Conservation (phyloP, 2,329 filamentous ascomycete species). For the Mollisiaceae sp. region DNA sequence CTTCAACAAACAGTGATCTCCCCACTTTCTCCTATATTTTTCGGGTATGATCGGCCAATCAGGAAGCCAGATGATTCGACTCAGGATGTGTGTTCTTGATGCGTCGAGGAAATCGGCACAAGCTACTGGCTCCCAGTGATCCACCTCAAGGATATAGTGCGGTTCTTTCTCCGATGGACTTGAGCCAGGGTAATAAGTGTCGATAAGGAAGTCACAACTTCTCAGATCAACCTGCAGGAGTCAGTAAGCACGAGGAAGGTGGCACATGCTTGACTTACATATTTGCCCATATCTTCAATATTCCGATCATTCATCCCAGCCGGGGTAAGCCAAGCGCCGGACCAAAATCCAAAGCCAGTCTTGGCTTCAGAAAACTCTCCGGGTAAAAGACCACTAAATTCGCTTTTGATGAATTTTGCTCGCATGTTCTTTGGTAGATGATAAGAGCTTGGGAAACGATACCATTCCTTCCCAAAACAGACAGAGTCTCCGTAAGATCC, state of each 20-base stretch:
- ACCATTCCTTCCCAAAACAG: slow-evolving; percentile 97
- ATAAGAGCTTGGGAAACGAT: slow-evolving; percentile 93
- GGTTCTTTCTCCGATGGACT: slow-evolving; percentile 73
- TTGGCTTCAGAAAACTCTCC: slow-evolving; percentile 84
- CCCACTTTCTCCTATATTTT: slow-evolving; percentile 77
- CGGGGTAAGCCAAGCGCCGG: slow-evolving; percentile 84
- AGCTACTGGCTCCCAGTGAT: slow-evolving; percentile 77
- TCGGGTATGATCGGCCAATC: slow-evolving; percentile 71
- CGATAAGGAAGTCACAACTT: slow-evolving; percentile 82
- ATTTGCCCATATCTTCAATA: slow-evolving; percentile 84
- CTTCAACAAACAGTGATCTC: slow-evolving; percentile 82
- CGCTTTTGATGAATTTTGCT: slow-evolving; percentile 88
- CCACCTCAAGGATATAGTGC: slow-evolving; percentile 73
- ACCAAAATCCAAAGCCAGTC: slow-evolving; percentile 63
- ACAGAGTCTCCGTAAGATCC: slow-evolving; percentile 70
- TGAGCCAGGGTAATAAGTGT: slow-evolving; percentile 75
- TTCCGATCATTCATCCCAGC: slow-evolving; percentile 92
- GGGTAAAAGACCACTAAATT: slow-evolving; percentile 86
- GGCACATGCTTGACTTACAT: slow-evolving; percentile 57
- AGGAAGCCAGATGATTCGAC: slow-evolving; percentile 83
- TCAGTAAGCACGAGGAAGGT: neutral
- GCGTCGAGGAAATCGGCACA: slow-evolving; percentile 85
- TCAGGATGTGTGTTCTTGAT: slow-evolving; percentile 72
- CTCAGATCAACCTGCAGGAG: slow-evolving; percentile 65
- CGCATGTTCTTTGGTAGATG: slow-evolving; percentile 83